phyloP scores from a whole-genome alignment of 2,329 filamentous ascomycete genomes.

The Paraphoma chrysanthemicola region DNA sequence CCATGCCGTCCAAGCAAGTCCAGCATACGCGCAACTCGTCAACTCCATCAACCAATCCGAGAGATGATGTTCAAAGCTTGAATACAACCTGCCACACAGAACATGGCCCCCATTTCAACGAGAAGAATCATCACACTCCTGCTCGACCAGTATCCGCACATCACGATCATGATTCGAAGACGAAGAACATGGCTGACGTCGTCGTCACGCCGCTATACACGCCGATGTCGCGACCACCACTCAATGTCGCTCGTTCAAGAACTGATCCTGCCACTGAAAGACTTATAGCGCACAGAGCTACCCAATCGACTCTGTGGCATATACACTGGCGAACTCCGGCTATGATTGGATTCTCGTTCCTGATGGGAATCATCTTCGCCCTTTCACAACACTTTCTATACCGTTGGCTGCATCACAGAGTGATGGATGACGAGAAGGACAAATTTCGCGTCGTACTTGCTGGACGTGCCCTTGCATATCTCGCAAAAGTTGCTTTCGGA shows the following conservation, averaged over 20 bases:
- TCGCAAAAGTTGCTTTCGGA: conserved; percentile 43
- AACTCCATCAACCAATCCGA: not conserved
- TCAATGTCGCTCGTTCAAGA: conserved; percentile 16
- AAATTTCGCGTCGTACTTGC: conserved; percentile 41
- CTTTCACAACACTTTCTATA: conserved; percentile 41
- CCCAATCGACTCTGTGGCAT: conserved; percentile 36
- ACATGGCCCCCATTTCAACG: not conserved
- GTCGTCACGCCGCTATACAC: not conserved
- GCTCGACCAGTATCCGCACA: not conserved
- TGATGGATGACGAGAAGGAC: conserved; percentile 32
- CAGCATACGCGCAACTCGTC: not conserved
- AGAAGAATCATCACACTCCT: not conserved
- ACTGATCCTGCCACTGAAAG: conserved; percentile 37
- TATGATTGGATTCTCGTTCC: conserved; percentile 22
- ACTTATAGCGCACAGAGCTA: conserved; percentile 37
- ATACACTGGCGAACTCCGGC: conserved; percentile 48
- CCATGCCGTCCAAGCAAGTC: not conserved
- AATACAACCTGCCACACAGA: not conserved
- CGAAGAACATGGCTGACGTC: conserved; percentile 3
- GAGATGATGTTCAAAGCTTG: not conserved
- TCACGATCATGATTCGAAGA: not conserved
- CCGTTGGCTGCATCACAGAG: conserved; percentile 31
- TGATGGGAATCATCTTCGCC: conserved; percentile 31
- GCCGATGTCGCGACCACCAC: not conserved
- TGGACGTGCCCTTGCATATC: conserved; percentile 43